Evolutionary conservation across 768 basidiomycete genomes (phyloP).

Genomic region (Grammothele lineata): DNA sequence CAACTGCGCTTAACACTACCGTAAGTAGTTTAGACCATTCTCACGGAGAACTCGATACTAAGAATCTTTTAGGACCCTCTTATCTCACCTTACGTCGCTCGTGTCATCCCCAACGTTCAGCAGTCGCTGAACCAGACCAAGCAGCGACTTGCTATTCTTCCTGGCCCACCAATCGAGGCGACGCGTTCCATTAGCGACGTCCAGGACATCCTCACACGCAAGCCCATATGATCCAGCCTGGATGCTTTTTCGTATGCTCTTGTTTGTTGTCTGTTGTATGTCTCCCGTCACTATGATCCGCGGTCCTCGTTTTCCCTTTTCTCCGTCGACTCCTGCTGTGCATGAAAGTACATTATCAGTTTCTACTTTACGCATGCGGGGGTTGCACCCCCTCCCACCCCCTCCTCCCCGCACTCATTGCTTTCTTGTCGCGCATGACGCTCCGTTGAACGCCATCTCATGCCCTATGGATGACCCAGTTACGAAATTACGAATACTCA

Average conservation of each 20-base stretch:
- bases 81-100: conserved; percentile 76
- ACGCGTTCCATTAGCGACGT: conserved; percentile 70
- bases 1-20: conserved; percentile 66
- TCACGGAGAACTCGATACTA: neutral
- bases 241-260: neutral
- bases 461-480: conserved; percentile 9
- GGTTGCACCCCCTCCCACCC: conserved; percentile 14
- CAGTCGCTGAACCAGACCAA: conserved; percentile 73
- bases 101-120: conserved; percentile 78
- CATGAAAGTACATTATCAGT: conserved; percentile 19
- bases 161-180: conserved; percentile 66
- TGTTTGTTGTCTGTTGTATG: conserved; percentile 1
- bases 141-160: conserved; percentile 74
- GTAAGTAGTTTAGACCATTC: conserved; percentile 33
- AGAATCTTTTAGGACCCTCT: conserved; percentile 57
- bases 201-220: conserved; percentile 61
- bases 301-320: neutral
- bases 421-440: conserved; percentile 6
- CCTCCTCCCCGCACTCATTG: neutral
- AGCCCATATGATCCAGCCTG: conserved; percentile 21
- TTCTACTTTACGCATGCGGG: conserved; percentile 4
- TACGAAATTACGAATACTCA: conserved; percentile 6
- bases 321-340: conserved; percentile 11
- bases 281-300: neutral
- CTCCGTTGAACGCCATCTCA: conserved; percentile 12